Evolutionary conservation across 2,329 filamentous ascomycete species (phyloP).

Genomic region (Claviceps sp.): DNA sequence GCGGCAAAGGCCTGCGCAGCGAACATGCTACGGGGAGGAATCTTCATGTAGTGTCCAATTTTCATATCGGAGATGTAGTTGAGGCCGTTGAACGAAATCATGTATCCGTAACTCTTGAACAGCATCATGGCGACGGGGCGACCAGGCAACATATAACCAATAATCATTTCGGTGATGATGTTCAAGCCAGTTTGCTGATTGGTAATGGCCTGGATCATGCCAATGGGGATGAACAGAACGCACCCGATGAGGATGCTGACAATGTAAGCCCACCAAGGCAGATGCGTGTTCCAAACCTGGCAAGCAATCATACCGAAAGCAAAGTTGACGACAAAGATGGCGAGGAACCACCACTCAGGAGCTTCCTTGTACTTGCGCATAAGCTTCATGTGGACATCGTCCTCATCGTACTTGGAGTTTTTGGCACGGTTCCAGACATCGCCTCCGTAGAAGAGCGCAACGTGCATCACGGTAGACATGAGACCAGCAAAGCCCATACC

Average conservation of each 20-base stretch:
- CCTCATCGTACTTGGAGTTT: slow-evolving; percentile 24
- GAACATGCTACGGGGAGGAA: slow-evolving; percentile 37
- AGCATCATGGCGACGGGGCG: slow-evolving; percentile 36
- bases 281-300: slow-evolving; percentile 24
- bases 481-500: slow-evolving; percentile 44
- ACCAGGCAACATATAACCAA: slow-evolving; percentile 34
- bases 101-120: slow-evolving; percentile 34
- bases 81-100: slow-evolving; percentile 32
- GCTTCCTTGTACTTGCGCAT: slow-evolving; percentile 43
- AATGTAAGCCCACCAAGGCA: slow-evolving; percentile 30
- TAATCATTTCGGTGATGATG: slow-evolving; percentile 34
- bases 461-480: slow-evolving; percentile 37
- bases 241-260: slow-evolving; percentile 26
- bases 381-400: slow-evolving; percentile 38
- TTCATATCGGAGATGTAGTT: slow-evolving; percentile 36
- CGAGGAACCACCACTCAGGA: slow-evolving; percentile 43
- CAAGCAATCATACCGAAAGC: slow-evolving; percentile 28
- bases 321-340: slow-evolving; percentile 34
- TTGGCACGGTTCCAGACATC: slow-evolving; percentile 27
- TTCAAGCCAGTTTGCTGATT: slow-evolving; percentile 35
- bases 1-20: slow-evolving; percentile 28
- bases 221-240: slow-evolving; percentile 28
- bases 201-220: slow-evolving; percentile 34
- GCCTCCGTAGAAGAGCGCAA: slow-evolving; percentile 36
- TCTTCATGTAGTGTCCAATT: slow-evolving; percentile 39